Base-by-base conservation (phyloP, 441 rosid species). In the Isatis lusitanica region DNA sequence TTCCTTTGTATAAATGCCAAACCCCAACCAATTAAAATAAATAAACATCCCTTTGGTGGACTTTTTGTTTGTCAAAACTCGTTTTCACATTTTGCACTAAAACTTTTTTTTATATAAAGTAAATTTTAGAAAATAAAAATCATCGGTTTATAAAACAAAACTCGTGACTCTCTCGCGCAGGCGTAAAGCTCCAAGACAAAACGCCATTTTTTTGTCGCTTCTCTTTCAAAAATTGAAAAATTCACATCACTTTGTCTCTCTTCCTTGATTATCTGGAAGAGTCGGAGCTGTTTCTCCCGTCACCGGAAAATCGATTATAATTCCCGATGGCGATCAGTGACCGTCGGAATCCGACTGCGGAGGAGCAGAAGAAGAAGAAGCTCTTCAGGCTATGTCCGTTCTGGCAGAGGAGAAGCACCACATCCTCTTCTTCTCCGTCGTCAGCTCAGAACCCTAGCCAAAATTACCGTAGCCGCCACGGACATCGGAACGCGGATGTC, bases 381-480 rank as follows among this genome's bases (percentile, higher is more conserved):
- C 63, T 83, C 43, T 90, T 90, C 71, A 46, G 90, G 38, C 78
- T 94, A 26, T 94, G 94, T 16, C 89, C 93, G 28, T 92, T 94
- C 40, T 94, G 94, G 99, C 93, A 82, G 68, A 72, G 85, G 52
- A 68, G 74, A 61, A 70, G 63, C 47, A 50, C 21, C 8, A 70
- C 58, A 74, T 66, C 86, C 3, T 88, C 94, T n/a, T 80, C 97
- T 24, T 76, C 97, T 35, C 63, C 90, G 12, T 62, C 85, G 0
- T 86, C 93, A 18, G 76, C 97, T 1, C 90, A 85, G 67, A 81
- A 85, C 74, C 85, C 83, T n/a, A 85, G 42, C 72, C 80, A 81
- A 26, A 74, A 68, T 55, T 50, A 76, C 56, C 67, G 61, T 47
- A 60, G 80, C 47, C 75, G 66, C 56, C 55, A 66, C 59, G 78